Evolutionary conservation across 148 eudicot species (phyloP).

Genomic region (Limonium bicolor): DNA sequence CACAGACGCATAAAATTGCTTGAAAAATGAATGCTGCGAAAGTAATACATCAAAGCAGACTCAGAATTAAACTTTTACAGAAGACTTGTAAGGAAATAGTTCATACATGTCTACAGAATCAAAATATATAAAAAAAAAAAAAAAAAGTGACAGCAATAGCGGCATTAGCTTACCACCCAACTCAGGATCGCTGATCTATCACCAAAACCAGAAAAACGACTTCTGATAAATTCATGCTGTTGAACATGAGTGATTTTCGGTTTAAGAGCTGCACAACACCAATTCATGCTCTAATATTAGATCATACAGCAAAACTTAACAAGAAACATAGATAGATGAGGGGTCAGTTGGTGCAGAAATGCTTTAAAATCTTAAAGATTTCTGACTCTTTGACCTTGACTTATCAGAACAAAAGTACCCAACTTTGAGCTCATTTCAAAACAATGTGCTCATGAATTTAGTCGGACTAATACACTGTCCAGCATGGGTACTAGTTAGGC

Average conservation of each 20-base stretch:
- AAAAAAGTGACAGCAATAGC: background rate
- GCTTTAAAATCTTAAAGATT: too few relatives aligned
- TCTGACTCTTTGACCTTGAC: background rate
- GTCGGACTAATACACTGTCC: too few relatives aligned
- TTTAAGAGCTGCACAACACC: slow-evolving; percentile 10
- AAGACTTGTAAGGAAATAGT: background rate
- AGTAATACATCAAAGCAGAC: slow-evolving; percentile 1
- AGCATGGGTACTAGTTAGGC: too few relatives aligned
- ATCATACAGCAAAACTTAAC: background rate
- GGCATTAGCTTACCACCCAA: slow-evolving; percentile 45
- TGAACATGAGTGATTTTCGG: slow-evolving; percentile 19
- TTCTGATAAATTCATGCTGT: slow-evolving; percentile 33
- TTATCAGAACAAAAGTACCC: background rate
- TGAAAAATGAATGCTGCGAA: slow-evolving; percentile 58
- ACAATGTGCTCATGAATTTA: too few relatives aligned
- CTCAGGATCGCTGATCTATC: slow-evolving; percentile 20
- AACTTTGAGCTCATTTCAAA: background rate
- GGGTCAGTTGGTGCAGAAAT: too few relatives aligned
- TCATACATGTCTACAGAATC: background rate
- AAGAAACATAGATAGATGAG: too few relatives aligned
- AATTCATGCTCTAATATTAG: background rate
- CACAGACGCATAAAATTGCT: slow-evolving; percentile 90
- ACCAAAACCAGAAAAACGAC: slow-evolving; percentile 24
- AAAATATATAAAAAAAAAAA: background rate
- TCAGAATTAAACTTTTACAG: background rate